phyloP scores from a whole-genome alignment of 2,329 filamentous ascomycete species.

The Pestalotiopsis sp. region DNA sequence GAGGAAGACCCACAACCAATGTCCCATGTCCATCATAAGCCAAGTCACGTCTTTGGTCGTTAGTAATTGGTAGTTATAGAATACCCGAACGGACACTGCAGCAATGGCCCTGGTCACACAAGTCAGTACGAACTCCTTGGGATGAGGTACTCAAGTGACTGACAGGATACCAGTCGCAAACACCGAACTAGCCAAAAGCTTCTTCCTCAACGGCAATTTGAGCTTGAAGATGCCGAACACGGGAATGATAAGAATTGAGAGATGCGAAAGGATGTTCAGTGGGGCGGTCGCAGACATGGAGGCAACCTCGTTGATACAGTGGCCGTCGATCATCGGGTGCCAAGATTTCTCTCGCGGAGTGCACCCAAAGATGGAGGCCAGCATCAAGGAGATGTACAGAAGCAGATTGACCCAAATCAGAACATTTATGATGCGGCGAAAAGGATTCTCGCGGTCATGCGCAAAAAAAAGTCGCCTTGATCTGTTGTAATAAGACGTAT shows the following conservation, averaged over 20 bases:
- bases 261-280: conserved; percentile 24
- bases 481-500: conserved; percentile 21
- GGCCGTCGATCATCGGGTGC: conserved; percentile 16
- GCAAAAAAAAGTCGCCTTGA: conserved; percentile 19
- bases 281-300: conserved; percentile 6
- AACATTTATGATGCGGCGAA: conserved; percentile 2
- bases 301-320: conserved; percentile 13
- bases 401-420: conserved; percentile 19
- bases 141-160: background rate
- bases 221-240: conserved; percentile 20
- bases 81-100: conserved; percentile 18
- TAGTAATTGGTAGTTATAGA: conserved; percentile 15
- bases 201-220: conserved; percentile 22
- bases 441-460: conserved; percentile 6
- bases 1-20: conserved; percentile 17
- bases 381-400: conserved; percentile 2
- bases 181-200: conserved; percentile 20
- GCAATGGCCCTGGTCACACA: conserved; percentile 10
- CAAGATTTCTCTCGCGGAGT: conserved; percentile 21
- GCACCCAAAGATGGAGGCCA: conserved; percentile 19
- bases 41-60: conserved; percentile 10
- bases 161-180: conserved; percentile 27
- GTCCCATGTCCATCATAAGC: conserved; percentile 12
- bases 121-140: background rate
- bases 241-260: conserved; percentile 23